These are phyloP conservation scores for Acanthamoeba royreba DNA, from an alignment of 208 protist genomes.

Conservation along the genomic window DNA sequence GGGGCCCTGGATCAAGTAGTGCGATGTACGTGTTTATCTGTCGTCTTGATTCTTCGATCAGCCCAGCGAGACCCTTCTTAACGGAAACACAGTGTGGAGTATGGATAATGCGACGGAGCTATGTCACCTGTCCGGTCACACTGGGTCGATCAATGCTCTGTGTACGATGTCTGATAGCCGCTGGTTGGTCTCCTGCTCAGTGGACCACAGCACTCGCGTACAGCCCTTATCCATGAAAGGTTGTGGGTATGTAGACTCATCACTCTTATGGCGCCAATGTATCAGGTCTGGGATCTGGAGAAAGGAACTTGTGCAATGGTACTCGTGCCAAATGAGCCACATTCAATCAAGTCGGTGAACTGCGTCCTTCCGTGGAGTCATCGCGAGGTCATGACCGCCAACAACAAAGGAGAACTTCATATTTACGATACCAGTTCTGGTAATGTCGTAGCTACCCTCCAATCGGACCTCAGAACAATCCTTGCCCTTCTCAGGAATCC, in stretches of 20 bases:
- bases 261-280: neutral
- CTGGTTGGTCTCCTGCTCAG: neutral
- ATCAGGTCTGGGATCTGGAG: neutral
- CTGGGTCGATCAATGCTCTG: neutral
- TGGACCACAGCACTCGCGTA: constrained; percentile 1
- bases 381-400: neutral
- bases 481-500: neutral
- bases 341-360: neutral
- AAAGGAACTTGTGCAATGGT: neutral
- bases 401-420: neutral
- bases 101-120: neutral
- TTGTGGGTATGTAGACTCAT: neutral
- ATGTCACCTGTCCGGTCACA: neutral
- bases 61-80: neutral
- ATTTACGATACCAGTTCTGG: neutral
- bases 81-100: neutral
- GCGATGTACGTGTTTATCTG: neutral
- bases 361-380: neutral
- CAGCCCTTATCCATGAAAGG: neutral
- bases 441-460: neutral
- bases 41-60: neutral
- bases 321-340: neutral
- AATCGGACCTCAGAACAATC: neutral
- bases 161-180: neutral
- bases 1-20: neutral